Evolutionary conservation across 768 basidiomycete species (phyloP), one percentile per base, ranked within the genome.

Genomic region (Artomyces pyxidatus): DNA sequence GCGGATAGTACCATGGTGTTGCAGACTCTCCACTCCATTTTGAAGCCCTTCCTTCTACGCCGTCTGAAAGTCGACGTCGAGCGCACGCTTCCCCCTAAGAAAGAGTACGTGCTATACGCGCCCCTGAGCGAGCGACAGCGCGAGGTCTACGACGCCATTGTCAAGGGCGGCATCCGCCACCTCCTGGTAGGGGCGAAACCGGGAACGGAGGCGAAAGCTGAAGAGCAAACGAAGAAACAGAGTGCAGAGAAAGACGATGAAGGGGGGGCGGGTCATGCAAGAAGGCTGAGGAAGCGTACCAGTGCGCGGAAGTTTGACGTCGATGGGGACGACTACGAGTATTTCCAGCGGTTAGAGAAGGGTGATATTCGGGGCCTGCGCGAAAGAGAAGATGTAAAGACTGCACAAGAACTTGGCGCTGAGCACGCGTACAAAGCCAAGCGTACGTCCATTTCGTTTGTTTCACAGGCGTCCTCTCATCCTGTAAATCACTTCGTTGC

Each of bases 1-100:
- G 72, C 75, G 16, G 79, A 82, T 30, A 80, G 83, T 1, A 66
- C 76, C 0, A 71, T 79, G 35, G 75, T 95, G 56, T 85, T 96
- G 51, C 72, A 78, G 25, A 77, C 85, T 0, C 77, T 97, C 0
- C 93, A 96, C 63, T 78, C 80, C 2, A 94, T 99, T 59, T 78
- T 99, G 42, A 92, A 93, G 57, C 96, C 96, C 1, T 99, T 98
- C 74, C 76, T 98, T 25, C 74, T 98, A 0, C 81, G 96, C 10
- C 80, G 96, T 10, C 74, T 97, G 49, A 98, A 98, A 65, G 81
- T 71, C 6, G 96, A 99, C 57, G 95, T 98, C 8, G 77, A 81
- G 56, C 75, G 77, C 48, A 69, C 75, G 22, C 70, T 98, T 4
- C 96, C 96, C 0, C 88, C 88, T 3, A 92, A 91, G 69, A 93